Evolutionary conservation across 768 basidiomycete genomes (phyloP).

Genomic region (Mycena alexandri): DNA sequence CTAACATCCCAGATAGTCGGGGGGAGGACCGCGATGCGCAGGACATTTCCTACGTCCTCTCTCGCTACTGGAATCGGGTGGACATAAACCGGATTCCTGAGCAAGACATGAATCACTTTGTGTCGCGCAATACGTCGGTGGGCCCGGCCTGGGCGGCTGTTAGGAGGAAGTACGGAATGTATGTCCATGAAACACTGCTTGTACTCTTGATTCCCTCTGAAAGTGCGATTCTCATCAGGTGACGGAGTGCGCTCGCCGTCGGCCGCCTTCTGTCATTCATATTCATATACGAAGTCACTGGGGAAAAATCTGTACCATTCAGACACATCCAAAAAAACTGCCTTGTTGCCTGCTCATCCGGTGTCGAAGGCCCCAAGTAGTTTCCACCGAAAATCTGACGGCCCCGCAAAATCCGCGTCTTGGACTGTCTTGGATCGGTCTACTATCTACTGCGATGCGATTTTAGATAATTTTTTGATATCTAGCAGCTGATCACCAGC

Average conservation of each 20-base stretch:
- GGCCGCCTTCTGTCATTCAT: constrained; percentile 14
- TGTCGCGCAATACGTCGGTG: constrained; percentile 67
- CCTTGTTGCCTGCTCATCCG: not conserved
- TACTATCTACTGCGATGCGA: not conserved
- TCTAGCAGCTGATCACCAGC: constrained; percentile 4
- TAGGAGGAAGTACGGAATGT: constrained; percentile 79
- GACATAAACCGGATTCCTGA: constrained; percentile 91
- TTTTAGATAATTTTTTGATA: not conserved
- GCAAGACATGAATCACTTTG: constrained; percentile 86
- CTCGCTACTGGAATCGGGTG: constrained; percentile 83
- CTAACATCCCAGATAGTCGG: constrained; percentile 60
- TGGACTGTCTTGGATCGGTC: constrained; percentile 1
- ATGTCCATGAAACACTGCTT: constrained; percentile 10
- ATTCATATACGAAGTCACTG: constrained; percentile 3
- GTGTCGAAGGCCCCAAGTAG: not conserved
- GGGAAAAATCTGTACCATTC: constrained; percentile 26
- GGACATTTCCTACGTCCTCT: constrained; percentile 79
- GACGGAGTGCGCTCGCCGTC: constrained; percentile 26
- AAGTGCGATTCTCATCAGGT: constrained; percentile 32
- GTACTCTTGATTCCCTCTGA: constrained; percentile 11
- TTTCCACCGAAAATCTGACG: constrained; percentile 25
- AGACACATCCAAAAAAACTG: constrained; percentile 21
- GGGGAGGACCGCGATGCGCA: constrained; percentile 79
- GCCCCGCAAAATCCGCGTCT: not conserved
- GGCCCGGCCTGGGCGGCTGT: constrained; percentile 82